phyloP scores from a whole-genome alignment of 2,329 filamentous ascomycete genomes.

The Stemphylium lycopersici region DNA sequence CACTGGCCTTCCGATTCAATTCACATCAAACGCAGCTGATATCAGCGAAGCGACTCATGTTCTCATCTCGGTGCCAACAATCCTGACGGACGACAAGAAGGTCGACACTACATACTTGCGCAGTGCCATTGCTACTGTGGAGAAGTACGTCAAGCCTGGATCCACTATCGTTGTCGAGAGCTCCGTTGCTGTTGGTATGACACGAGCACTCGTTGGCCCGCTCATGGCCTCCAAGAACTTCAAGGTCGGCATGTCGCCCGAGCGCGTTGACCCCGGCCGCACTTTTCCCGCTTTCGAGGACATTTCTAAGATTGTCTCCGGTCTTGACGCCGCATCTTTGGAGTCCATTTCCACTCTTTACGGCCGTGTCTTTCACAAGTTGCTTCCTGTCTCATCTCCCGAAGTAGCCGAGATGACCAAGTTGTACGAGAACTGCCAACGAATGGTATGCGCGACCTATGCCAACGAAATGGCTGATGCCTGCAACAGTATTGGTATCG shows the following conservation, averaged over 20 bases:
- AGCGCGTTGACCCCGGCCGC: constrained; percentile 59
- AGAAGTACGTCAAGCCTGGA: constrained; percentile 51
- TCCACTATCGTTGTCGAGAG: constrained; percentile 60
- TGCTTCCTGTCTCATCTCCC: constrained; percentile 59
- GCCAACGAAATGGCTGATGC: constrained; percentile 64
- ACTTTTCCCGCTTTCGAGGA: constrained; percentile 44
- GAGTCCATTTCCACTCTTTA: constrained; percentile 56
- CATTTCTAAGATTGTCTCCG: constrained; percentile 63
- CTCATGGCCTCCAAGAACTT: constrained; percentile 44
- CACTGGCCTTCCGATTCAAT: constrained; percentile 10
- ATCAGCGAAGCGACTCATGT: constrained; percentile 58
- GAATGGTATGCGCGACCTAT: constrained; percentile 62
- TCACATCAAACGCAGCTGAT: constrained; percentile 37
- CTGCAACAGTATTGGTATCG: constrained; percentile 53
- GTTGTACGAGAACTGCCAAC: constrained; percentile 64
- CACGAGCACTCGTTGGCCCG: constrained; percentile 56
- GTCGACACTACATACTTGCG: constrained; percentile 57
- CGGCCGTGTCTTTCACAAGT: constrained; percentile 54
- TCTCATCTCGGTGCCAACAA: constrained; percentile 61
- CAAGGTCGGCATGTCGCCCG: constrained; percentile 44
- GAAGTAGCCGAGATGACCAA: constrained; percentile 66
- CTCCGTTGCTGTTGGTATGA: constrained; percentile 63
- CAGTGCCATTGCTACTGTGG: constrained; percentile 53
- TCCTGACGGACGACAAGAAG: constrained; percentile 55
- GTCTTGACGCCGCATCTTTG: constrained; percentile 51